These are phyloP conservation scores for Aureobasidium sp. DNA, from an alignment of 2,329 filamentous ascomycete species.

Conservation along the genomic window DNA sequence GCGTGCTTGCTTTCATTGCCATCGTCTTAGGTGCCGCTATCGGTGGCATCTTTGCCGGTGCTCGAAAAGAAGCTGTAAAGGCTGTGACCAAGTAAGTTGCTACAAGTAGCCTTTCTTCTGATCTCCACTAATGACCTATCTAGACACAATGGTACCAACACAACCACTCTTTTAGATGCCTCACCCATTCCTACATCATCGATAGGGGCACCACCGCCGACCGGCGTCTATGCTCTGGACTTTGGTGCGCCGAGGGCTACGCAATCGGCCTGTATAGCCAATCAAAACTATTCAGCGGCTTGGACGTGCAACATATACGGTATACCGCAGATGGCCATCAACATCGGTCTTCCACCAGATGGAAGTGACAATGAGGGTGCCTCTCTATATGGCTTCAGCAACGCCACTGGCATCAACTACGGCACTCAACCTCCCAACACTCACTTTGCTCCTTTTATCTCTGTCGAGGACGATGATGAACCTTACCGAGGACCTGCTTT, in stretches of 20 bases:
- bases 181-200: slow-evolving; percentile 44
- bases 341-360: slow-evolving; percentile 17
- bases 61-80: slow-evolving; percentile 13
- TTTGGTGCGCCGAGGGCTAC: slow-evolving; percentile 40
- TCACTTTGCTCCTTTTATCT: slow-evolving; percentile 35
- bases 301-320: slow-evolving; percentile 53
- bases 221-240: slow-evolving; percentile 49
- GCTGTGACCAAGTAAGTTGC: background rate
- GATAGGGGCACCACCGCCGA: slow-evolving; percentile 44
- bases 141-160: background rate
- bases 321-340: slow-evolving; percentile 21
- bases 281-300: slow-evolving; percentile 45
- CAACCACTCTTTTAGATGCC: slow-evolving; percentile 31
- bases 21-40: slow-evolving; percentile 26
- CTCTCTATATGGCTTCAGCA: slow-evolving; percentile 21
- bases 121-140: background rate
- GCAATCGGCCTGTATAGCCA: slow-evolving; percentile 49
- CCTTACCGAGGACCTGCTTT: slow-evolving; percentile 50
- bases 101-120: too few relatives aligned
- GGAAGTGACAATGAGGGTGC: slow-evolving; percentile 20
- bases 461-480: slow-evolving; percentile 51
- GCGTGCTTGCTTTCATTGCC: slow-evolving; percentile 23
- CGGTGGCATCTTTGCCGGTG: slow-evolving; percentile 24
- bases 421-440: slow-evolving; percentile 50
- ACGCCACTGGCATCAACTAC: slow-evolving; percentile 39